These are phyloP conservation scores for Glomus cerebriforme DNA, from an alignment of 192 early-diverging fungal genomes.

Conservation along the genomic window DNA sequence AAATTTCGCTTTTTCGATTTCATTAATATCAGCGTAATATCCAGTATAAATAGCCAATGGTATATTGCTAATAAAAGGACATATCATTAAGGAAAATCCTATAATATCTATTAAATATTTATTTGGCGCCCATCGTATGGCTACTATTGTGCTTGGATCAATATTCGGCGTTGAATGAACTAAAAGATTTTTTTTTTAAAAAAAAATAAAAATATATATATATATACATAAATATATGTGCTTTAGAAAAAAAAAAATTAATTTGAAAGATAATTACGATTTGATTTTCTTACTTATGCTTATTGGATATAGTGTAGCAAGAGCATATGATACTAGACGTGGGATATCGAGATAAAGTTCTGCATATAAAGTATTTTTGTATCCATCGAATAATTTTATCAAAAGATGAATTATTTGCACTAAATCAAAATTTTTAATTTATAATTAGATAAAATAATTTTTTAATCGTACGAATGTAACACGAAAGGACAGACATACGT, in stretches of 20 bases:
- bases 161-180: constrained; percentile 2
- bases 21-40: constrained; percentile 7
- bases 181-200: not conserved
- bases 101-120: not conserved
- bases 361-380: not conserved
- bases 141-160: too few relatives aligned
- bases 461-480: not conserved
- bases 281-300: constrained; percentile 3
- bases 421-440: not conserved
- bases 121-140: not conserved
- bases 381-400: not conserved
- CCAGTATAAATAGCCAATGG: not conserved
- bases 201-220: too few relatives aligned
- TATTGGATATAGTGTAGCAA: constrained; percentile 4
- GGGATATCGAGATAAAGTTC: not conserved
- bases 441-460: not conserved
- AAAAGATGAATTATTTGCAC: not conserved
- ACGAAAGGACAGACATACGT: not conserved
- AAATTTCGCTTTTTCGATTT: not conserved
- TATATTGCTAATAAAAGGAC: not conserved
- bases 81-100: not conserved
- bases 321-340: not conserved
- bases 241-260: not conserved
- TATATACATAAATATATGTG: too few relatives aligned
- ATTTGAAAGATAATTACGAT: not conserved